These are phyloP conservation scores for Delitschia confertaspora DNA, from an alignment of 495 filamentous ascomycete species.

Conservation along the genomic window DNA sequence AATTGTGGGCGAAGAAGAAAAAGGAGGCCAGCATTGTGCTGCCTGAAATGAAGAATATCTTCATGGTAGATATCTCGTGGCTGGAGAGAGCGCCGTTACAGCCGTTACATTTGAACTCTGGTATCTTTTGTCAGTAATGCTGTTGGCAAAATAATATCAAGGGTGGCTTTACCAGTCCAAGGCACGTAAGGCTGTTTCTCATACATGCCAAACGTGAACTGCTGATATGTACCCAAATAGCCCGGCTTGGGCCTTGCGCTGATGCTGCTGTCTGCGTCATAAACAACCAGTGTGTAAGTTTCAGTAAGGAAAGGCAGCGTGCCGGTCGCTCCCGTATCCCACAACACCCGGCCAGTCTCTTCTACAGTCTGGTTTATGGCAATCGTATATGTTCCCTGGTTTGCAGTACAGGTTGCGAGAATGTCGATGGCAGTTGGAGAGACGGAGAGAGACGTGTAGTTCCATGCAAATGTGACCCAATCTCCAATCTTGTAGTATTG, in stretches of 20 bases:
- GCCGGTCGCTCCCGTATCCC: conserved; percentile 64
- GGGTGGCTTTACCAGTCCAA: conserved; percentile 41
- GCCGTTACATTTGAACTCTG: conserved; percentile 54
- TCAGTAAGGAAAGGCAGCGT: conserved; percentile 57
- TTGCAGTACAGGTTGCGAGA: conserved; percentile 64
- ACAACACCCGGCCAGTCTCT: conserved; percentile 51
- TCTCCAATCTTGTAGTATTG: conserved; percentile 87
- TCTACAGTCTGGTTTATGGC: conserved; percentile 53
- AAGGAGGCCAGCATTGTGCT: conserved; percentile 71
- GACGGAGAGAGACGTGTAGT: conserved; percentile 79
- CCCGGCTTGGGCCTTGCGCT: conserved; percentile 59
- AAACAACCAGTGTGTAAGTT: conserved; percentile 76
- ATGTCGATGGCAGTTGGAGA: conserved; percentile 75
- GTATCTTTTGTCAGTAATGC: conserved; percentile 5
- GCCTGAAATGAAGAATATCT: conserved; percentile 66
- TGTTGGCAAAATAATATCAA: not conserved
- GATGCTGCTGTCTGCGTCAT: conserved; percentile 58
- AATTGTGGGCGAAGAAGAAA: conserved; percentile 74
- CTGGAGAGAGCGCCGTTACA: conserved; percentile 59
- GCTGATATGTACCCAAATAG: conserved; percentile 55
- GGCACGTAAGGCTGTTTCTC: conserved; percentile 54
- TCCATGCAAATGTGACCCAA: conserved; percentile 80
- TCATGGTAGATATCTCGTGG: conserved; percentile 57
- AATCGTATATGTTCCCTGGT: conserved; percentile 58
- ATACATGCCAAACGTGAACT: conserved; percentile 79